Evolutionary conservation across 495 filamentous ascomycete genomes (phyloP), one percentile per base, ranked within the genome.

Genomic region (Penicillium steckii): DNA sequence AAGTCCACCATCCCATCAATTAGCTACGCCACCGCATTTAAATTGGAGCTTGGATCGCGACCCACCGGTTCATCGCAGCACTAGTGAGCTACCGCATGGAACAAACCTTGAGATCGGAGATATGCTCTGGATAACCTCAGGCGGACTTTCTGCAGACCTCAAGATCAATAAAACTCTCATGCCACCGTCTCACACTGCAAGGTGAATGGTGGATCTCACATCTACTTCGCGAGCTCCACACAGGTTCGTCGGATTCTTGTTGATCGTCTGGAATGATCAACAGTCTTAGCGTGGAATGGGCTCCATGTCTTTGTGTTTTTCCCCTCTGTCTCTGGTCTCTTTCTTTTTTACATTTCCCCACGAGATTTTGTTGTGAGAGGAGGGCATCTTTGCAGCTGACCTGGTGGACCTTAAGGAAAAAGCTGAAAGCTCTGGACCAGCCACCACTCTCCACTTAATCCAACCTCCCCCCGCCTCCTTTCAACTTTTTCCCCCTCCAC

Each of bases 231-330:
- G n/a, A n/a, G n/a, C n/a, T n/a, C n/a, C n/a, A n/a, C n/a, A n/a
- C n/a, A n/a, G n/a, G n/a, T n/a, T 37, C 23, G 40, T 45, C 19
- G 18, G 43, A 56, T 51, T 51, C 54, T 37, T 37, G 15, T 15
- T 27, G 59, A 59, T 62, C 55, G 52, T 12, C 59, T 53, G 54
- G 60, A 62, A 62, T 62, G 60, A 60, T 57, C 60, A 50, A 22
- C 42, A 24, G 8, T n/a, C 24, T 42, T 60, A 57, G 56, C 50
- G 60, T 41, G 53, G 50, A 60, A 57, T 57, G 57, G 46, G 32
- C 37, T 47, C 46, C 52, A 50, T 49, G 44, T 56, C n/a, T n/a
- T 62, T 48, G 22, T 53, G 19, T 25, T 50, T 30, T 48, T 48
- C 53, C 46, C 12, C 38, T 43, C 21, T 8, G 8, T 23, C 23